These are phyloP conservation scores for Fusarium heterosporum DNA, from an alignment of 2,329 filamentous ascomycete species.

Conservation along the genomic window DNA sequence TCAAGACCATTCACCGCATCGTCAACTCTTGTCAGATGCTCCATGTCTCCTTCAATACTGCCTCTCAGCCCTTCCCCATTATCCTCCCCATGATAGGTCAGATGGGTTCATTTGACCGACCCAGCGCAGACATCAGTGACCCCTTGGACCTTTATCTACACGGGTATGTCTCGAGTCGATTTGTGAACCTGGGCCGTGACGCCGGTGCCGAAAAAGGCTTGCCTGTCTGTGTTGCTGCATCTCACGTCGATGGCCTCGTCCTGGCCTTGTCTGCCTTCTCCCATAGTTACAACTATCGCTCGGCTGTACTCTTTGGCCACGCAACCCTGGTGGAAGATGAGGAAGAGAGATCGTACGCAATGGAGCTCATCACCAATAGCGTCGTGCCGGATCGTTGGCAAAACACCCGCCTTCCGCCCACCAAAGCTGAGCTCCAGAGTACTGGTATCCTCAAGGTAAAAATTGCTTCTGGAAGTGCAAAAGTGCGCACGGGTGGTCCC, in stretches of 20 bases:
- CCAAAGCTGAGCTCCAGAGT: conserved; percentile 77
- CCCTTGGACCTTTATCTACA: conserved; percentile 84
- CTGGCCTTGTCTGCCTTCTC: conserved; percentile 82
- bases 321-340: conserved; percentile 74
- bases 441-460: conserved; percentile 78
- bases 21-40: conserved; percentile 80
- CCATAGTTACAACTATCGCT: conserved; percentile 90
- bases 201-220: conserved; percentile 59
- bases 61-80: conserved; percentile 76
- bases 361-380: conserved; percentile 81
- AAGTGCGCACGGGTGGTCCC: conserved; percentile 75
- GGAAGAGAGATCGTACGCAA: conserved; percentile 80
- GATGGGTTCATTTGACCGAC: conserved; percentile 77
- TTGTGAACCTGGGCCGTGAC: conserved; percentile 72
- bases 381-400: conserved; percentile 77
- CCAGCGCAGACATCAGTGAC: conserved; percentile 70
- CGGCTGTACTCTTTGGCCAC: conserved; percentile 80
- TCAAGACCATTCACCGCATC: conserved; percentile 78
- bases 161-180: conserved; percentile 82
- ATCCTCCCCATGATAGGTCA: conserved; percentile 88
- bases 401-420: conserved; percentile 76
- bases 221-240: conserved; percentile 78
- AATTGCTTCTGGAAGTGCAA: conserved; percentile 79
- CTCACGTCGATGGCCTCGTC: conserved; percentile 82
- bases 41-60: conserved; percentile 80